Base-by-base conservation (phyloP, 352 stramenopile genomes). In the Peronospora farinosa region DNA sequence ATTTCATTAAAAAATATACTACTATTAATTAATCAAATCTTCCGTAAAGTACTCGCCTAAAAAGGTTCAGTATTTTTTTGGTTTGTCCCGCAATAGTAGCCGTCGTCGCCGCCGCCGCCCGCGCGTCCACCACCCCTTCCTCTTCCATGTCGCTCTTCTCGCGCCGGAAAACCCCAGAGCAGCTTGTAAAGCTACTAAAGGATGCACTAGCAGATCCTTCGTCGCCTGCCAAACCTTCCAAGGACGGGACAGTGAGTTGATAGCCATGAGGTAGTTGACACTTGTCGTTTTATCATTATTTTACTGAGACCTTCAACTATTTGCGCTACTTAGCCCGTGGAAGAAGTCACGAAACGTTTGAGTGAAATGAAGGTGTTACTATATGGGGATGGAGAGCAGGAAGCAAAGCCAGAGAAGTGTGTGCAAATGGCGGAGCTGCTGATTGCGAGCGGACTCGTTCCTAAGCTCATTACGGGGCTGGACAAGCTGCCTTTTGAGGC, bases 401-500 rank as follows among this genome's bases (percentile, higher is more conserved):
- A 89, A 48, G 71, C 73, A 46, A 89, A 85, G 39, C 73, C 74
- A 16, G 74, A 92, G 47, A 91, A 90, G 47, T 89, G 78, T 44
- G 67, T 63, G 57, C 81, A 93, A 51, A 67, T 96, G 51, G 72
- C 84, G 40, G 60, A 74, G 51, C 68, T 87, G 16, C 57, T 96
- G 35, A 88, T 88, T 51, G 36, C 56, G 16, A 82, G 74, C 44
- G 68, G 74, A 37, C 65, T 92, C 48, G 69, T 95, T 28, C 78
- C 75, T 11, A 69, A 72, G 54, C 69, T 96, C 17, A 75, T 95
- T 30, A 45, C 65, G 13, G 67, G 59, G 15, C 67, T 96, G 41
- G 57, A 73, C 36, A 79, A 69, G 19, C 67, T 96, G 46, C 83
- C 84, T 2, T 96, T 96, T 41, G 86, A 96, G 54, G 78, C 81